A percentile compares a stretch with the other conserved stretches of the same genome.
Conservation (phyloP, 192 early-diverging fungal genomes). For the Martensiomyces pterosporus region DNA sequence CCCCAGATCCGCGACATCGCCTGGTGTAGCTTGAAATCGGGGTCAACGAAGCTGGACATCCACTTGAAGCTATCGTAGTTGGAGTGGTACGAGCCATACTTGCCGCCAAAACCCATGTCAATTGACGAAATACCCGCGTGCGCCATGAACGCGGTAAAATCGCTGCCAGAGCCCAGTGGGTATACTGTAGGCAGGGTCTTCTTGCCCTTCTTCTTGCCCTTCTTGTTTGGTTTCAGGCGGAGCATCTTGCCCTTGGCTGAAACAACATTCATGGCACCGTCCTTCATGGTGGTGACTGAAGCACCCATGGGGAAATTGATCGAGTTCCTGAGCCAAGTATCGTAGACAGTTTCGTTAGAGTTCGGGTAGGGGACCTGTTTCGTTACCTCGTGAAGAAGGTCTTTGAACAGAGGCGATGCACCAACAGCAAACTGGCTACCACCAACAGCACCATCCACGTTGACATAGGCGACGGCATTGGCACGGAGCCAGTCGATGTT, state of each 20-base stretch:
- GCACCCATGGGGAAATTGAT: too few species aligned
- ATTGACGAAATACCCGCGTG: constrained; percentile 60
- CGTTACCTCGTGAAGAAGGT: constrained; percentile 50
- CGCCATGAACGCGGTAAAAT: constrained; percentile 58
- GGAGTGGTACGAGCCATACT: constrained; percentile 58
- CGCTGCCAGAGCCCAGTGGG: constrained; percentile 53
- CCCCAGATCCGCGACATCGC: constrained; percentile 50
- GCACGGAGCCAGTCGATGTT: constrained; percentile 51
- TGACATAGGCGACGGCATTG: constrained; percentile 54
- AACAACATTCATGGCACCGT: background rate
- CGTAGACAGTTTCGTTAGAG: constrained; percentile 48
- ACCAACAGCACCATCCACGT: constrained; percentile 54
- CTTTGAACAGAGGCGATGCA: constrained; percentile 49
- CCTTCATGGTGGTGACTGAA: too few species aligned
- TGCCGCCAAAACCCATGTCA: constrained; percentile 51
- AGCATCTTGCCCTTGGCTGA: background rate
- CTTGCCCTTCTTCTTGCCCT: too few species aligned
- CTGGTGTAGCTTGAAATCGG: constrained; percentile 53
- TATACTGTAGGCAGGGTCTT: background rate
- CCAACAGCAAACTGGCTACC: constrained; percentile 47
- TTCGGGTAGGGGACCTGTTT: constrained; percentile 44
- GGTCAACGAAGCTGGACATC: constrained; percentile 57
- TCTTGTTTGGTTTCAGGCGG: too few species aligned
- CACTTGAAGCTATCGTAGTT: constrained; percentile 64
- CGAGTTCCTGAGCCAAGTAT: constrained; percentile 46